Evolutionary conservation across 108 stramenopile species (phyloP), one percentile per base, ranked within the genome.

Genomic region (Stephanodiscus triporus): DNA sequence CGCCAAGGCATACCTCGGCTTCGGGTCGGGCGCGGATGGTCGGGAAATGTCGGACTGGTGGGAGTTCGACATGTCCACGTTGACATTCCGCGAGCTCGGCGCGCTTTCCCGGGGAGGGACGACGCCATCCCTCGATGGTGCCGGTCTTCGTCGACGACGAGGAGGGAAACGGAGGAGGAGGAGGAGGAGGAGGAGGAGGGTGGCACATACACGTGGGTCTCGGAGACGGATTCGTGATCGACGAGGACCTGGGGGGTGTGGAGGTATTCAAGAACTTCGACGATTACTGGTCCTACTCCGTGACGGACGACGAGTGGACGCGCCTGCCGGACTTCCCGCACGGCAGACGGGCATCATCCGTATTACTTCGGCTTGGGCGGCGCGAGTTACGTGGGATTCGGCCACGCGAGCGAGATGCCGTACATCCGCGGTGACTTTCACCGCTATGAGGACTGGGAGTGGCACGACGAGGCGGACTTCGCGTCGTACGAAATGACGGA

Each of bases 201-300:
- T 74, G 73, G 73, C 36, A 80, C 37, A 75, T 80, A 20, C 79
- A 80, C 51, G 79, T 75, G 1, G 79, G 79, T 8, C 26, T 80
- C 53, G 79, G 79, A 6, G 79, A 80, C 23, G 79, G 73, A 10
- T 16, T 9, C 19, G 9, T 40, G 9, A 73, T 68, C 2, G 58
- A 38, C 29, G 20, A 54, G n/a, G n/a, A n/a, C n/a, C n/a, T n/a
- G n/a, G n/a, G n/a, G n/a, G n/a, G n/a, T n/a, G n/a, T n/a, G n/a
- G n/a, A n/a, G n/a, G n/a, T n/a, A 9, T 54, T 54, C 26, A 23
- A 5, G 10, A 78, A 78, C 30, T 70, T 75, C 61, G 70, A 80
- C 57, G 79, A 80, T 40, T 80, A 54, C 24, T 80, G 73, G 73
- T 20, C 68, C 16, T 80, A 80, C 29, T 27, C 38, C 20, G 56